Percentiles rank a stretch among this genome's conserved stretches.
These are phyloP conservation scores for Priceomyces fermenticarens DNA, from an alignment of 805 yeast genomes.

Conservation along the genomic window DNA sequence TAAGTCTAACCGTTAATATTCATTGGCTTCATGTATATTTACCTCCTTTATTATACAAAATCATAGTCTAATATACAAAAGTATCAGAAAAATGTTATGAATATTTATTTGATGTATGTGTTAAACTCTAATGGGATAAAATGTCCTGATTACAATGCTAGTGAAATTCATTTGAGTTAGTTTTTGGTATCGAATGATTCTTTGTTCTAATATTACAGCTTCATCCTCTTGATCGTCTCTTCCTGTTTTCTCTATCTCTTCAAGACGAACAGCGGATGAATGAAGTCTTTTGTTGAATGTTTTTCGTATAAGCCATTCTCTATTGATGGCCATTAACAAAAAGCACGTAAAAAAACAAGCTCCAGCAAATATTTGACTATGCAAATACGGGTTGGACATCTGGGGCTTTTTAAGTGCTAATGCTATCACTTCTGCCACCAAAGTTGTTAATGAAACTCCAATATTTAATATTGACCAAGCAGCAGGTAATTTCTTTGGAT, in stretches of 20 bases:
- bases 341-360: constrained; percentile 42
- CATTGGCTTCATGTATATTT: constrained; percentile 3
- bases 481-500: constrained; percentile 27
- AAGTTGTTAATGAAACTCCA: constrained; percentile 26
- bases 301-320: constrained; percentile 46
- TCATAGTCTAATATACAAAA: constrained; percentile 4
- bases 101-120: neutral
- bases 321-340: constrained; percentile 41
- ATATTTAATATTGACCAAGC: constrained; percentile 41
- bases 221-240: constrained; percentile 6
- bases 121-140: constrained; percentile 22
- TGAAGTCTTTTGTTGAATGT: constrained; percentile 20
- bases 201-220: constrained; percentile 12
- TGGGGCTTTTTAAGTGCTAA: constrained; percentile 36
- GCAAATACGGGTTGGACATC: constrained; percentile 44
- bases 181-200: constrained; percentile 16
- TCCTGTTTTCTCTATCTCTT: constrained; percentile 2
- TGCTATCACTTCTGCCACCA: constrained; percentile 55
- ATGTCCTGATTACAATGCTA: constrained; percentile 13
- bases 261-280: constrained; percentile 2
- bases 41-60: constrained; percentile 2
- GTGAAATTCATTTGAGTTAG: constrained; percentile 8
- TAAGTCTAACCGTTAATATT: constrained; percentile 97
- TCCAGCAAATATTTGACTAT: constrained; percentile 63
- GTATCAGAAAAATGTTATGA: constrained; percentile 3